phyloP scores from a whole-genome alignment of 1,284 basidiomycete species.

The Exsudoporus floridanus region DNA sequence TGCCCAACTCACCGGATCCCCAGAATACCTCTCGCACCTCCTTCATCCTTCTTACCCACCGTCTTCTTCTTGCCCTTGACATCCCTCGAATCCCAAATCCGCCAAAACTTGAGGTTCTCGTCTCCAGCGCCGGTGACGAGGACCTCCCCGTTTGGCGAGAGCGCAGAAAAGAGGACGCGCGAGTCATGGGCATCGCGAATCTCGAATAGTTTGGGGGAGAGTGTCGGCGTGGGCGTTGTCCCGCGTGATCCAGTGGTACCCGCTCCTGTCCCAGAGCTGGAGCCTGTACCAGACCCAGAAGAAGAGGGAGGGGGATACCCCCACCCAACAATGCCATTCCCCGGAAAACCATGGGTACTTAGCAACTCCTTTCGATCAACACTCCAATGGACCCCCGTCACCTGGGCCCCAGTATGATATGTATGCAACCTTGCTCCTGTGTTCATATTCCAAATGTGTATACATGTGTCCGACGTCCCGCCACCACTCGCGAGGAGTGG shows the following conservation, averaged over 20 bases:
- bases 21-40: conserved; percentile 35
- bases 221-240: conserved; percentile 18
- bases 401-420: conserved; percentile 82
- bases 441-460: conserved; percentile 91
- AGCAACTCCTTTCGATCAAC: conserved; percentile 89
- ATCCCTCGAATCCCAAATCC: conserved; percentile 65
- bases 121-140: conserved; percentile 90
- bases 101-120: conserved; percentile 94
- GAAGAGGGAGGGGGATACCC: conserved; percentile 68
- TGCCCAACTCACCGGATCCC: conserved; percentile 32
- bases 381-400: conserved; percentile 90
- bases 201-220: conserved; percentile 60
- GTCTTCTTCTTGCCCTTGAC: conserved; percentile 49
- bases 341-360: conserved; percentile 92
- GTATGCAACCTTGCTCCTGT: conserved; percentile 87
- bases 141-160: conserved; percentile 85
- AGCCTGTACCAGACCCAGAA: conserved; percentile 8
- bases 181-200: conserved; percentile 91
- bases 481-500: conserved; percentile 92
- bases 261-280: conserved; percentile 20
- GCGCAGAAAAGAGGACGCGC: conserved; percentile 80
- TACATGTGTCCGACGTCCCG: conserved; percentile 91
- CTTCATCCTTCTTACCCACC: conserved; percentile 35
- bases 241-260: conserved; percentile 13
- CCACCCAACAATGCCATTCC: conserved; percentile 68